Evolutionary conservation across 2,329 filamentous ascomycete genomes (phyloP), one percentile per base, ranked within the genome.

Genomic region (Neonectria faginata): DNA sequence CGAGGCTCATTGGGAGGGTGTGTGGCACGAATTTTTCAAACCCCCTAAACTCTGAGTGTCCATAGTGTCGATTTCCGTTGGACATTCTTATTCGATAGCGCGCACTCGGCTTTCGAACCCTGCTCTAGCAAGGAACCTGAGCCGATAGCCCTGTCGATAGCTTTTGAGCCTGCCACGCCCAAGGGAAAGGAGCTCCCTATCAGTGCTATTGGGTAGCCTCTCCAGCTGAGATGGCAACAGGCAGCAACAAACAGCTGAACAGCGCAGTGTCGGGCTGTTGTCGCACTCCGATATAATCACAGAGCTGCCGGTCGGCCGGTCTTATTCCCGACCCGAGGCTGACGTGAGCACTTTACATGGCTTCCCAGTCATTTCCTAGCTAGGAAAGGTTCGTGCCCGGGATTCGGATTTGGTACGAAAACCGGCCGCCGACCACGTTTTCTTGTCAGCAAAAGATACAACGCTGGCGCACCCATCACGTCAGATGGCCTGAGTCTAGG

Each of bases 401-500:
- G 54, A 55, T 72, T 73, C 62, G 67, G 59, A 44, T 53, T 62
- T 52, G 54, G 45, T 5, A 22, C n/a, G 22, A 20, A 16, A 22
- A 33, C 64, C 58, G 48, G 45, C 54, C 31, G 53, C 67, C 61
- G 62, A 48, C 41, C 50, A 47, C 22, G 44, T 27, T 62, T 59
- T 55, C 60, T 62, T 50, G 10, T 31, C 14, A 45, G 27, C 36
- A 39, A 44, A 10, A 12, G 31, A 33, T 33, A 12, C 29, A 33
- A 33, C 10, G 25, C 47, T 27, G 20, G 25, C 31, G 29, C 50
- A 53, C 44, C n/a, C 27, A 58, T 62, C 57, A 57, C 67, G 51
- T 60, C 60, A 59, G 48, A 58, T 68, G 48, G 53, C 12, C 47
- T 61, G 41, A 59, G 22, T 62, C 66, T 58, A 67, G 60, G 50